These are phyloP conservation scores for Hypholoma fasciculare DNA, from an alignment of 768 basidiomycete genomes.

Conservation along the genomic window DNA sequence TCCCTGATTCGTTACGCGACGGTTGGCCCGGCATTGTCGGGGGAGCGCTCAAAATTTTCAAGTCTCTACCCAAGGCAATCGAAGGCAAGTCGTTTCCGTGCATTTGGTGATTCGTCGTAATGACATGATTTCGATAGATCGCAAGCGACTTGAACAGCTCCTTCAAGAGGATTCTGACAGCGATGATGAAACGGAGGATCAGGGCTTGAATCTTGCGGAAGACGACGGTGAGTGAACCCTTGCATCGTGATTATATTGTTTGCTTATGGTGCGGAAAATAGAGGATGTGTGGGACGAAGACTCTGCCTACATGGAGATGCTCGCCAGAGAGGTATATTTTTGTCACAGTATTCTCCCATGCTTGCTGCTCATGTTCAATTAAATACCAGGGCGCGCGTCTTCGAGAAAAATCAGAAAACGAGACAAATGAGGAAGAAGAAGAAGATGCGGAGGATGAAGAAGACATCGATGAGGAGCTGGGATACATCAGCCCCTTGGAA, in stretches of 20 bases:
- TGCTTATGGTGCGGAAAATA: constrained; percentile 23
- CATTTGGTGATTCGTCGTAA: background rate
- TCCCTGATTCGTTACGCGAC: constrained; percentile 61
- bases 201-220: constrained; percentile 60
- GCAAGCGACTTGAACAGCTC: constrained; percentile 60
- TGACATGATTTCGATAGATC: constrained; percentile 36
- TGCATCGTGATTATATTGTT: background rate
- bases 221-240: constrained; percentile 52
- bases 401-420: constrained; percentile 59
- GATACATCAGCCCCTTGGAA: constrained; percentile 84
- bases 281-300: constrained; percentile 93
- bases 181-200: constrained; percentile 54
- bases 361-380: constrained; percentile 6
- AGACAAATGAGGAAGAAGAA: constrained; percentile 49
- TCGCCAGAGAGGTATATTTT: constrained; percentile 71
- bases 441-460: constrained; percentile 55
- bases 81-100: constrained; percentile 42
- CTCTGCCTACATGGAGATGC: constrained; percentile 83
- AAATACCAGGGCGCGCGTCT: constrained; percentile 65
- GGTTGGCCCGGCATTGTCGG: constrained; percentile 79
- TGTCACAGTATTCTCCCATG: constrained; percentile 13
- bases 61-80: constrained; percentile 75
- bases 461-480: constrained; percentile 79
- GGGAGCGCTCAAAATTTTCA: constrained; percentile 72
- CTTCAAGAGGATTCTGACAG: constrained; percentile 37